phyloP scores from a whole-genome alignment of 163 green algal genomes.

The Coccomyxa subellipsoidea region DNA sequence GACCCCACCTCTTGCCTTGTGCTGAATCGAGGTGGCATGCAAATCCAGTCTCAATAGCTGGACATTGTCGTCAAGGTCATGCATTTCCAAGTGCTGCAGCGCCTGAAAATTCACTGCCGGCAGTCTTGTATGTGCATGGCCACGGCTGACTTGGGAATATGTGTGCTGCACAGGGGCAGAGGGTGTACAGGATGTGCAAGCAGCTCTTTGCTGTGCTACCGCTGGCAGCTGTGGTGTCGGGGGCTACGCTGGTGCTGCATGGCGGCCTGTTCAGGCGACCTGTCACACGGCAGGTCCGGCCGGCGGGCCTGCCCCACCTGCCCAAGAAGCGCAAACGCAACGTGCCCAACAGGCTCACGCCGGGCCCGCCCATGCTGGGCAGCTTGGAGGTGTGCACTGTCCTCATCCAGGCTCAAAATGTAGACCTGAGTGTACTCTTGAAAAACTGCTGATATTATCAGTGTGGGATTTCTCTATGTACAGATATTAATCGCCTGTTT shows the following conservation, averaged over 20 bases:
- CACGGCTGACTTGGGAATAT: too few species aligned
- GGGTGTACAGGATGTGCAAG: constrained; percentile 55
- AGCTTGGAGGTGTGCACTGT: constrained; percentile 44
- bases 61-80: neutral
- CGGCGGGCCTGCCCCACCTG: neutral
- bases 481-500: too few species aligned
- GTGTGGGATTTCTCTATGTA: too few species aligned
- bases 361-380: constrained; percentile 41
- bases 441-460: too few species aligned
- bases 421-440: too few species aligned
- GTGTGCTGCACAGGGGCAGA: neutral
- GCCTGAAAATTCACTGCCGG: too few species aligned
- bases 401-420: too few species aligned
- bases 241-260: constrained; percentile 82
- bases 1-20: too few species aligned
- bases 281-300: neutral
- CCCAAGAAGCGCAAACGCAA: constrained; percentile 15
- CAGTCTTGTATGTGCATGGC: too few species aligned
- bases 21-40: too few species aligned
- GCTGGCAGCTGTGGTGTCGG: constrained; percentile 69
- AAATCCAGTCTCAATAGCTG: neutral
- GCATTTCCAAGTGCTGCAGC: neutral
- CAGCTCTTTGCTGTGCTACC: constrained; percentile 74
- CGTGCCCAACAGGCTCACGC: neutral
- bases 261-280: constrained; percentile 50